Percentiles rank a stretch among this genome's conserved stretches.
phyloP scores from a whole-genome alignment of 495 filamentous ascomycete genomes.

The Rusavskia elegans region DNA sequence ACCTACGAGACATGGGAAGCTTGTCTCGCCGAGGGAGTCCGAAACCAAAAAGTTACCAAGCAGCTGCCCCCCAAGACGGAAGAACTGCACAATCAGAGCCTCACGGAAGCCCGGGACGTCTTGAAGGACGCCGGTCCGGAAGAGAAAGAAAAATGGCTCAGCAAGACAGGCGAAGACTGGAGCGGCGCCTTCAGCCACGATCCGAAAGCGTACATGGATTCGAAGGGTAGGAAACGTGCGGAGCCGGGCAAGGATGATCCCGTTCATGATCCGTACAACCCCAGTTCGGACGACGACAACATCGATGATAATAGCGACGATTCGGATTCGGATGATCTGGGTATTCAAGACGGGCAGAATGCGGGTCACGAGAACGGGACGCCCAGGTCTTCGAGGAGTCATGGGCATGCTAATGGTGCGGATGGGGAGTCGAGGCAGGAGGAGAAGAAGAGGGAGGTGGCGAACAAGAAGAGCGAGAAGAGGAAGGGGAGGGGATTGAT shows the following conservation, averaged over 20 bases:
- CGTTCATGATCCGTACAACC: conserved; percentile 40
- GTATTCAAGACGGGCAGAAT: conserved; percentile 27
- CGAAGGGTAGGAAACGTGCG: conserved; percentile 30
- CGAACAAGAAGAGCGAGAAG: conserved; percentile 31
- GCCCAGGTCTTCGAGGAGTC: conserved; percentile 1
- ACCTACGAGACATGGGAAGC: conserved; percentile 92
- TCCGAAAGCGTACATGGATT: conserved; percentile 37
- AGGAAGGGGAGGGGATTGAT: conserved; percentile 35
- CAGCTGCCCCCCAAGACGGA: conserved; percentile 51
- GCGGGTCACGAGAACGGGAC: conserved; percentile 1
- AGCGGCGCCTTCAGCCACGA: conserved; percentile 67
- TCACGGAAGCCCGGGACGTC: conserved; percentile 64
- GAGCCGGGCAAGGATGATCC: conserved; percentile 39
- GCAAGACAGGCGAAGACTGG: conserved; percentile 74
- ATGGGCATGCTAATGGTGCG: conserved; percentile 9
- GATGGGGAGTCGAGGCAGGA: conserved; percentile 9
- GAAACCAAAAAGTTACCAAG: conserved; percentile 44
- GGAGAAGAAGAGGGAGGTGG: conserved; percentile 16
- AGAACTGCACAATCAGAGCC: conserved; percentile 61
- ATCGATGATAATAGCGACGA: conserved; percentile 21
- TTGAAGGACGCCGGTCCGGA: conserved; percentile 50
- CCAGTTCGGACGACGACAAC: conserved; percentile 26
- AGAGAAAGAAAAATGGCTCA: conserved; percentile 64
- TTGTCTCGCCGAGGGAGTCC: conserved; percentile 70
- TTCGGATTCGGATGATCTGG: conserved; percentile 28